phyloP scores from a whole-genome alignment of 306 rosid species.

The Prinsepia uniflora region DNA sequence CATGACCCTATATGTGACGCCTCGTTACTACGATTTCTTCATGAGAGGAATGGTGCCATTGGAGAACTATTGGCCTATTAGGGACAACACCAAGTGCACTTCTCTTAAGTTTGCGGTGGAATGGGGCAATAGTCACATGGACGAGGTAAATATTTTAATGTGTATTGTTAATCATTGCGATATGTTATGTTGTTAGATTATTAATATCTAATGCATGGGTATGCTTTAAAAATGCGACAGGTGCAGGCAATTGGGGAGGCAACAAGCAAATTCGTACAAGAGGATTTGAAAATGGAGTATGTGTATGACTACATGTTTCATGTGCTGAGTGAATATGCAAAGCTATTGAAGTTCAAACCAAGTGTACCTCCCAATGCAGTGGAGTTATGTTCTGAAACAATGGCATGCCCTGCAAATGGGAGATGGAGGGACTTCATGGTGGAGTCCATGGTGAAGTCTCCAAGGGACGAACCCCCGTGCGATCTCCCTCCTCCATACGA shows the following conservation, averaged over 20 bases:
- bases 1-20: conserved; percentile 42
- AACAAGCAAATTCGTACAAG: no score
- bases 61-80: conserved; percentile 77
- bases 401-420: conserved; percentile 43
- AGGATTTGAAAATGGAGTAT: no score
- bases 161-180: no score
- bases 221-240: no score
- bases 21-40: conserved; percentile 63
- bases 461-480: conserved; percentile 55
- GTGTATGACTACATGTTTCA: conserved; percentile 87
- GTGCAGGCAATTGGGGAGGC: no score
- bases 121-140: no score
- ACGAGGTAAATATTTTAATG: no score
- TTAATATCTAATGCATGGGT: no score
- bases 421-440: conserved; percentile 47
- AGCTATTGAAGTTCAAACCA: conserved; percentile 56
- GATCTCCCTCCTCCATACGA: conserved; percentile 51
- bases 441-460: conserved; percentile 57
- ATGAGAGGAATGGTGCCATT: conserved; percentile 55
- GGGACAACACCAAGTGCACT: no score
- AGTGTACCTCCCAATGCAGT: conserved; percentile 45
- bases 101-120: no score
- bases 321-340: conserved; percentile 56
- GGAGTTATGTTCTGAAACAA: conserved; percentile 46
- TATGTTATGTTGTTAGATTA: no score